Conservation (phyloP, 1,139 yeast species). For the Geotrichum histeridarum region DNA sequence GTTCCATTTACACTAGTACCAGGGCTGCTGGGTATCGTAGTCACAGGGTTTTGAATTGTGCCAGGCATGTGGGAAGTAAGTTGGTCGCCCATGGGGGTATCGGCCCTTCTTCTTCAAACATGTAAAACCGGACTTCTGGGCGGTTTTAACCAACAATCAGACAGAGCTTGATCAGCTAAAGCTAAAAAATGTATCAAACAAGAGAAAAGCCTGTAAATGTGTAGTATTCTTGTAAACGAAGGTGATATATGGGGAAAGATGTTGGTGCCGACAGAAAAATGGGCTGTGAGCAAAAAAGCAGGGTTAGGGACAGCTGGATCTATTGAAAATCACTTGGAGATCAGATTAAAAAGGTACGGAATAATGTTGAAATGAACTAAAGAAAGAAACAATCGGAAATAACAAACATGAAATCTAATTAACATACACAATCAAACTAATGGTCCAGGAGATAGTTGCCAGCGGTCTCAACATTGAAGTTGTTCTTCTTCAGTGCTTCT, state of each 20-base stretch:
- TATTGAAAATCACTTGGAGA: neutral
- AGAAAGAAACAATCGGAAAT: neutral
- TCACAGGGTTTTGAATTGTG: neutral
- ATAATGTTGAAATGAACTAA: neutral
- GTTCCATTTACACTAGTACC: neutral
- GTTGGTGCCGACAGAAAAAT: too few species aligned
- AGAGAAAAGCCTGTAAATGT: neutral
- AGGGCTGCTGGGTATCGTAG: neutral
- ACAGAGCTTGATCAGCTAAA: neutral
- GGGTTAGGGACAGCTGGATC: neutral
- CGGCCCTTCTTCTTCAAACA: neutral
- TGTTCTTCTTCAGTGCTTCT: conserved; percentile 61
- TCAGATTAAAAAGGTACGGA: neutral
- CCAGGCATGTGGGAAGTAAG: conserved; percentile 4
- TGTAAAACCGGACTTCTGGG: neutral
- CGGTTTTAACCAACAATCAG: too few species aligned
- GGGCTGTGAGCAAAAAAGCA: neutral
- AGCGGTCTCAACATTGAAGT: conserved; percentile 78
- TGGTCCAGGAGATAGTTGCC: conserved; percentile 76
- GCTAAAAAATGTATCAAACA: neutral
- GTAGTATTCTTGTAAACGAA: too few species aligned
- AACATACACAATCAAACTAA: conserved; percentile 28
- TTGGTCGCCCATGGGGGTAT: conserved; percentile 10
- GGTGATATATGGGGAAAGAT: too few species aligned
- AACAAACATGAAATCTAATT: neutral